Evolutionary conservation across 257 asterid genomes (phyloP).

Genomic region (Nicotiana attenuata): DNA sequence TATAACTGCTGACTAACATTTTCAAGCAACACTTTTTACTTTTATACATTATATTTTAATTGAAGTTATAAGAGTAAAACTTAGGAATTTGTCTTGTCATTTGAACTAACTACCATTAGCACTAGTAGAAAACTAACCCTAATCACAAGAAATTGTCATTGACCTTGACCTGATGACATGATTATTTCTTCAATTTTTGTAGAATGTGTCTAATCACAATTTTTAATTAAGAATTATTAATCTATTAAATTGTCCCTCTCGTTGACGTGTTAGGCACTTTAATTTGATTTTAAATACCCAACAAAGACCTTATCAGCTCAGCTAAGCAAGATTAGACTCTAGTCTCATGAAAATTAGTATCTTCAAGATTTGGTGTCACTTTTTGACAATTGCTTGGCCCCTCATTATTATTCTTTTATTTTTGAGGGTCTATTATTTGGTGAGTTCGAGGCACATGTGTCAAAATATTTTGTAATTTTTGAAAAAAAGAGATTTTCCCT

Average conservation of each 20-base stretch:
- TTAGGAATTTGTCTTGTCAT: too few relatives aligned
- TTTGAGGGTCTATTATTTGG: not conserved
- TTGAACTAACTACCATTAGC: too few relatives aligned
- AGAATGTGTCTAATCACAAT: not conserved
- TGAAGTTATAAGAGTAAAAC: too few relatives aligned
- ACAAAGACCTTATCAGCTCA: not conserved
- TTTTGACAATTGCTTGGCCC: not conserved
- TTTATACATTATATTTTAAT: too few relatives aligned
- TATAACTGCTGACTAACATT: too few relatives aligned
- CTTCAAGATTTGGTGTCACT: not conserved
- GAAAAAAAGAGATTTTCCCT: too few relatives aligned
- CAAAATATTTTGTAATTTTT: not conserved
- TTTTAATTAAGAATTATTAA: not conserved
- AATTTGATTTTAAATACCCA: not conserved
- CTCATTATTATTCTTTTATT: not conserved
- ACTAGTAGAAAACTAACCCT: too few relatives aligned
- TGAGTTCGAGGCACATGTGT: not conserved
- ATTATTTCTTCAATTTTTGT: not conserved
- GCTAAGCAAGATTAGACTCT: not conserved
- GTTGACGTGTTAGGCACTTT: not conserved
- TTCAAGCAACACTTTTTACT: too few relatives aligned
- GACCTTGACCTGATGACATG: not conserved
- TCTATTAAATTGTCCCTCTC: not conserved
- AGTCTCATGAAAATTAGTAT: not conserved
- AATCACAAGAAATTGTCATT: not conserved